phyloP scores from a whole-genome alignment of 2,329 filamentous ascomycete genomes.

The Thielaviopsis ethacetica region DNA sequence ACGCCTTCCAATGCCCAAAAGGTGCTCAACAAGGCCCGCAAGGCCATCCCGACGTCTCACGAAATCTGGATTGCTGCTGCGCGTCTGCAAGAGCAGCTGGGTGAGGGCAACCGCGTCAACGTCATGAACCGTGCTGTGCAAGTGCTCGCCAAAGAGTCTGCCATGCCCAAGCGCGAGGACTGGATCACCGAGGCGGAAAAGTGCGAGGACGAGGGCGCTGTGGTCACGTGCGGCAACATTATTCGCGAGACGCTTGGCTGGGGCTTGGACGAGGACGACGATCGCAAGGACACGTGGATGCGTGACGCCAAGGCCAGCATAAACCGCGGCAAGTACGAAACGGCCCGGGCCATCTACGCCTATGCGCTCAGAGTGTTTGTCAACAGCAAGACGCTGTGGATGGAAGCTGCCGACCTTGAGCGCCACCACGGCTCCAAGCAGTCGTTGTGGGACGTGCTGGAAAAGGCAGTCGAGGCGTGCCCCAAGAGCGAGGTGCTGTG shows the following conservation, averaged over 20 bases:
- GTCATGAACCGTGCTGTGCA: constrained; percentile 92
- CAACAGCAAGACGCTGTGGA: constrained; percentile 76
- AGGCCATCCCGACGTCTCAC: constrained; percentile 80
- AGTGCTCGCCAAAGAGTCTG: constrained; percentile 72
- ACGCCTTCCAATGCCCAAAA: constrained; percentile 83
- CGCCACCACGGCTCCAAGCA: constrained; percentile 76
- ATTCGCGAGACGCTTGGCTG: constrained; percentile 86
- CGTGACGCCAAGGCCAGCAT: constrained; percentile 79
- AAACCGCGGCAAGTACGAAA: constrained; percentile 68
- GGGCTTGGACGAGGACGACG: constrained; percentile 87
- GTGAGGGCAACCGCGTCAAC: constrained; percentile 62
- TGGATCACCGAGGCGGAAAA: constrained; percentile 93
- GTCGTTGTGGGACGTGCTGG: constrained; percentile 66
- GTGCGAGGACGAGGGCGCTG: constrained; percentile 81
- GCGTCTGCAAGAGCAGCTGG: constrained; percentile 73
- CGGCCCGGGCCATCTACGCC: constrained; percentile 82
- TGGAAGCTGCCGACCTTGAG: constrained; percentile 80
- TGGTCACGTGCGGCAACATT: constrained; percentile 75
- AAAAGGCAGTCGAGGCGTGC: constrained; percentile 87
- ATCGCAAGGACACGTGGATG: constrained; percentile 89
- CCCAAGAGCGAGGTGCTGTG: constrained; percentile 82
- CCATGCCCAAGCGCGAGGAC: constrained; percentile 93
- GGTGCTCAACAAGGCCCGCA: constrained; percentile 86
- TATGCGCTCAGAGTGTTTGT: constrained; percentile 82
- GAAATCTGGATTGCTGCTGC: constrained; percentile 96